Base-by-base conservation (phyloP, 2,329 filamentous ascomycete species). In the Colletotrichum tamarilloi region DNA sequence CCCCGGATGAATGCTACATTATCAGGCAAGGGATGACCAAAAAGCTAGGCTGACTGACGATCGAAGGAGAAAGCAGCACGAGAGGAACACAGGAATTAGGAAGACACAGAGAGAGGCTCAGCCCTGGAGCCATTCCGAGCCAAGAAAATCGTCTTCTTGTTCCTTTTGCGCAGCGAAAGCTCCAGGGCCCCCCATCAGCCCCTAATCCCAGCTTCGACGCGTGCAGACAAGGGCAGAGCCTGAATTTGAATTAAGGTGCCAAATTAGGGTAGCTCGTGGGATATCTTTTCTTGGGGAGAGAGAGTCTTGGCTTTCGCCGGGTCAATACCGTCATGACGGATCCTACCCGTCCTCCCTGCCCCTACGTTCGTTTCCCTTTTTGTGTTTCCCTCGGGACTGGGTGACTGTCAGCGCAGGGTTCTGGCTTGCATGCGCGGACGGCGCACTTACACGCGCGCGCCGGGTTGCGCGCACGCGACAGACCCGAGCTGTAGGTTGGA, bases 301-400 rank as follows among this genome's bases (percentile, higher is more conserved):
- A n/a, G 6, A 8, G 42, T 46, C 38, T 49, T 63, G 24, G 28
- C 14, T 42, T 42, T 38, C 30, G 14, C 8, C 7, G 42, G 42
- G 8, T 63, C 46, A 24, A 62, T 35, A 63, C 52, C 62, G 60
- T 53, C 60, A 63, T 35, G 42, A 63, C 5, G 42, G 60, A 32
- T 22, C 14, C 28, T 4, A 16, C n/a, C 5, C 19, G 6, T 32
- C 35, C 35, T 16, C 14, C 35, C 35, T 12, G 14, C 35, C 35
- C 35, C 14, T 32, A 12, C 35, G 35, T 38, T 38, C 35, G 35
- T 38, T 14, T 38, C 35, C 14, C 11, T 16, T 16, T 16, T 16
- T 16, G 35, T 35, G 28, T 46, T 63, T 46, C 42, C 42, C 19
- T 46, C 42, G 42, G 42, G 42, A 46, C 42, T 19, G 16, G 16